These are phyloP conservation scores for Calonectria pteridis DNA, from an alignment of 2,329 filamentous ascomycete species.

Conservation along the genomic window DNA sequence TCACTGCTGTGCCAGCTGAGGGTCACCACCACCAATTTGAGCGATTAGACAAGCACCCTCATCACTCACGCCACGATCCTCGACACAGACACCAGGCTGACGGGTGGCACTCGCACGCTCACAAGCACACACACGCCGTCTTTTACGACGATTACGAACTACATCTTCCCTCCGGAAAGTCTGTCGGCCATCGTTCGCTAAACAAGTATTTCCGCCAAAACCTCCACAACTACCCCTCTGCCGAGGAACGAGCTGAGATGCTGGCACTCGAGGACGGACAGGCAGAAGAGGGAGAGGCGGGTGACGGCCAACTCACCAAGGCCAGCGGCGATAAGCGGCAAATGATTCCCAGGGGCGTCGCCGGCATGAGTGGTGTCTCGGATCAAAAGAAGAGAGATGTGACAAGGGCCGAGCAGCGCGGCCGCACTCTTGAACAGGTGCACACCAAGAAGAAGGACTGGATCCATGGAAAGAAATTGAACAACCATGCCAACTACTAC, in stretches of 20 bases:
- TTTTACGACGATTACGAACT: constrained; percentile 96
- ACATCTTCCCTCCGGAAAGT: constrained; percentile 89
- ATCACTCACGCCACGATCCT: constrained; percentile 79
- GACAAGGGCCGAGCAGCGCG: constrained; percentile 74
- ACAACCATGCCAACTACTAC: constrained; percentile 77
- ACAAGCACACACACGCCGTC: constrained; percentile 79
- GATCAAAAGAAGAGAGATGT: constrained; percentile 81
- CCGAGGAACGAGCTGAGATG: constrained; percentile 79
- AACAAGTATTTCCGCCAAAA: constrained; percentile 95
- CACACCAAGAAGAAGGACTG: constrained; percentile 74
- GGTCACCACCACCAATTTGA: constrained; percentile 78
- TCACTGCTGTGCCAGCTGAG: constrained; percentile 83
- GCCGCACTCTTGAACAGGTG: constrained; percentile 73
- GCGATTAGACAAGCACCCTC: constrained; percentile 77
- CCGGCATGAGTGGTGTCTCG: constrained; percentile 82
- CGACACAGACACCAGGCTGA: constrained; percentile 80
- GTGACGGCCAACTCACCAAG: constrained; percentile 50
- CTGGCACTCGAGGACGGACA: constrained; percentile 67
- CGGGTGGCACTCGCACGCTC: constrained; percentile 85
- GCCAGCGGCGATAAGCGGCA: constrained; percentile 62
- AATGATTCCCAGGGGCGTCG: constrained; percentile 76
- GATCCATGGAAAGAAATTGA: constrained; percentile 78
- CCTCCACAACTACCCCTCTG: constrained; percentile 83
- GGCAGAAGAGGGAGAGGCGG: constrained; percentile 47
- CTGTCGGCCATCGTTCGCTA: constrained; percentile 89